Evolutionary conservation across 306 rosid species (phyloP), one percentile per base, ranked within the genome.

Genomic region (Corylus heterophylla): DNA sequence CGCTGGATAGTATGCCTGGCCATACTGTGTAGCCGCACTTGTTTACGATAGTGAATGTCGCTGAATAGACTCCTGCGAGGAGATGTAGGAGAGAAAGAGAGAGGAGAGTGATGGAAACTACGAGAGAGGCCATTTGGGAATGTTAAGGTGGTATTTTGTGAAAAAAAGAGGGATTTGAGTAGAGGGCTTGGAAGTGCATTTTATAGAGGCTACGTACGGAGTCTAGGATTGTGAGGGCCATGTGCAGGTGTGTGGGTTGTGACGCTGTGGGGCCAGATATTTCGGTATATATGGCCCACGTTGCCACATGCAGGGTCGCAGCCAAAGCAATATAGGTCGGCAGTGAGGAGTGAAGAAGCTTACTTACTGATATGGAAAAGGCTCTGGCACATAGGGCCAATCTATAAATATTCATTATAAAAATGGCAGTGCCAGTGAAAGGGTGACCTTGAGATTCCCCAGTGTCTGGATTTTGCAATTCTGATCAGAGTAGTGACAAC

Each of bases 1-100:
- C 95, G 35, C 82, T 67, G 1, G 98, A 91, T 31, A 94, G 54
- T 78, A 92, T 77, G 54, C 96, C 97, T 0, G 98, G 97, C 97
- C 97, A 94, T 2, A 94, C 85, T 0, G 95, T 80, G 80, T 90
- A 87, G 77, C 85, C 81, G 71, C 98, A 94, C 71, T 89, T 69
- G 81, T 92, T 90, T 2, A 81, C 42, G 2, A 94, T 75, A 4
- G 94, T 88, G 78, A 94, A 94, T 49, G 97, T 89, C 0, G 98
- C 76, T 44, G 90, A 80, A 77, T 79, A 61, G 0, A 78, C 87
- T 71, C 86, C 91, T 90, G 85, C 14, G 51, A 81, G 56, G 54
- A 77, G 42, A 25, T 50, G 89, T 48, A 81, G 74, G 12, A 91
- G 54, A 54, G 74, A 56, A 20, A 87, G 48, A 13, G 71, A 54